A percentile compares a stretch with the other conserved stretches of the same genome.
Conservation (phyloP, 305 asterid genomes). For the Rubia tinctorum region DNA sequence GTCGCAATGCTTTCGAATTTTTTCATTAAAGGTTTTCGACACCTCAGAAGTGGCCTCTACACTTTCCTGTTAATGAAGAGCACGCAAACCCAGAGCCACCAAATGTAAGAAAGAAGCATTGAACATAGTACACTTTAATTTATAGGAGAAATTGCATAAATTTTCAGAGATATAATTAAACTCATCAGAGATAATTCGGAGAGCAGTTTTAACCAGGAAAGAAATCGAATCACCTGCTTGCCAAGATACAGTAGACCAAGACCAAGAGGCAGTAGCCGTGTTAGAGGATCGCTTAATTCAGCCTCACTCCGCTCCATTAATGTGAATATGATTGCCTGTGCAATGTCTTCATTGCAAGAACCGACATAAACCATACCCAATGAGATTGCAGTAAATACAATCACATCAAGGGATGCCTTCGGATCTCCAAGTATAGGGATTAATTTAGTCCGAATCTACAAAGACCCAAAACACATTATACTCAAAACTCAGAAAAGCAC, state of each 20-base stretch:
- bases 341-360: conserved; percentile 92
- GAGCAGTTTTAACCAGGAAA: background rate
- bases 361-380: conserved; percentile 90
- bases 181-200: background rate
- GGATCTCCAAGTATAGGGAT: conserved; percentile 79
- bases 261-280: conserved; percentile 88
- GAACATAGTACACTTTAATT: background rate
- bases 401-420: conserved; percentile 78
- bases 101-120: background rate
- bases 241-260: conserved; percentile 98
- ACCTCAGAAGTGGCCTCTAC: conserved; percentile 96
- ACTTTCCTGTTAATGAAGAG: conserved; percentile 55
- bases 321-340: conserved; percentile 84
- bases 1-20: conserved; percentile 86
- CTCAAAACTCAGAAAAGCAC: background rate
- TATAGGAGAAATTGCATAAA: too few species aligned
- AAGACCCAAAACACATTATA: conserved; percentile 2
- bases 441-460: conserved; percentile 65
- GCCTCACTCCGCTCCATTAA: conserved; percentile 89
- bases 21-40: conserved; percentile 82
- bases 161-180: too few species aligned
- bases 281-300: conserved; percentile 84
- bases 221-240: conserved; percentile 60
- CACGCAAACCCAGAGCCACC: conserved; percentile 8
- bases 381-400: conserved; percentile 91